Base-by-base conservation (phyloP, 2,329 filamentous ascomycete species). In the Monilinia fructigena region DNA sequence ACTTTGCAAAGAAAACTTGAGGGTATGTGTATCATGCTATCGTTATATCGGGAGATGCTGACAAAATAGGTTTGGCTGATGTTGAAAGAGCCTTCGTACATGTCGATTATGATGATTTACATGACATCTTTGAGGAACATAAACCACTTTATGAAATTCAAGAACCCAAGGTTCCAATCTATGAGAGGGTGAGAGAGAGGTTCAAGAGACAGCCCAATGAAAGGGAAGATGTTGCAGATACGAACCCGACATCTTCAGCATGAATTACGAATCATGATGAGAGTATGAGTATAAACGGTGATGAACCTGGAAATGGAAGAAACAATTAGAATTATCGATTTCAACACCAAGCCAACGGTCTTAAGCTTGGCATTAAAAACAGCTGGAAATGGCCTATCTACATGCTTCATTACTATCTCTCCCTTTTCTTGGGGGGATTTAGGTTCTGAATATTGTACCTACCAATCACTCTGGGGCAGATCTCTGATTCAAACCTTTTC, bases 41-140 rank as follows among this genome's bases (percentile, higher is more conserved):
- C 0, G 2, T 26, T 11, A 26, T 55, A 20, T 26, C 31, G 4
- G 14, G n/a, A 26, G 31, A 38, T 26, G 7, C 58, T 60, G 26
- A 60, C 45, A 26, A 50, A 2, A 52, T 12, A 65, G 63, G 63
- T 42, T 79, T 99, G 70, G 94, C 95, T 0, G 89, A 97, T 76
- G 89, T 98, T 12, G 95, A 98, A 83, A 82, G 95, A 67, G 93
- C 93, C 0, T 98, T 97, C 76, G 95, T 98, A 26, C 95, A 99
- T 77, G 93, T 97, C 23, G 95, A 99, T 78, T 98, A 96, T 74
- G 95, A 98, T 31, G 63, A 65, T 52, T n/a, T 65, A 52, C 63
- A 65, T 4, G 63, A 65, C 40, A 65, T 65, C 35, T 65, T 65
- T 26, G 63, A 65, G 50, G 63, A 65, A 35, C 63, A 65, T 26